Base-by-base conservation (phyloP, 1,284 basidiomycete genomes). In the Nidula niveotomentosa region DNA sequence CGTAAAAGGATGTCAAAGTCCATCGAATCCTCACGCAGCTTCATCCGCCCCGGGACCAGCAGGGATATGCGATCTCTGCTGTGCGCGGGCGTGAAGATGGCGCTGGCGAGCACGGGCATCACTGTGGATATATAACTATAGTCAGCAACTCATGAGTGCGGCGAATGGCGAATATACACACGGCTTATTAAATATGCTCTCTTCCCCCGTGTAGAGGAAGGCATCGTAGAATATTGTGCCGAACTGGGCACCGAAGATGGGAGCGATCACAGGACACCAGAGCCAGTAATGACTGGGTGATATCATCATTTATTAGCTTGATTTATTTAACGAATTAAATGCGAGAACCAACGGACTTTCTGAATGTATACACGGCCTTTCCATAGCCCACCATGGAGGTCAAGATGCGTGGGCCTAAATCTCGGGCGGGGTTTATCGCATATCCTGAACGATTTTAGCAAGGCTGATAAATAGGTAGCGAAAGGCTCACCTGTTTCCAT, bases 261-360 rank as follows among this genome's bases (percentile, higher is more conserved):
- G 80, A 1, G 70, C 86, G 41, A 89, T 68, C 9, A 85, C 59
- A 10, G 86, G 82, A 60, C 85, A 86, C 90, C 90, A 92, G 12
- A 90, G 56, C 88, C 88, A 93, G 64, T 91, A 93, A 57, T 88
- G 86, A 61, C 75, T 78, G 39, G 7, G 36, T 45, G 53, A 60
- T n/a, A 18, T 30, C 30, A 30, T 30, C 30, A 30, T 30, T 30
- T 30, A 30, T 30, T 30, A 30, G 30, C 30, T 1, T 30, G 30
- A 30, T 30, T 30, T 30, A 30, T 30, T 23, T 30, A 30, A 30
- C 6, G 30, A 30, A 30, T 30, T 6, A 30, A 30, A 30, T 4
- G 30, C 30, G 5, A 30, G 30, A 30, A 30, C 30, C 30, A 30
- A 66, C 73, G 46, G 48, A 77, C 75, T 74, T 70, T 60, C 77